phyloP scores from a whole-genome alignment of 192 early-diverging fungal species.

The Coemansia sp. region DNA sequence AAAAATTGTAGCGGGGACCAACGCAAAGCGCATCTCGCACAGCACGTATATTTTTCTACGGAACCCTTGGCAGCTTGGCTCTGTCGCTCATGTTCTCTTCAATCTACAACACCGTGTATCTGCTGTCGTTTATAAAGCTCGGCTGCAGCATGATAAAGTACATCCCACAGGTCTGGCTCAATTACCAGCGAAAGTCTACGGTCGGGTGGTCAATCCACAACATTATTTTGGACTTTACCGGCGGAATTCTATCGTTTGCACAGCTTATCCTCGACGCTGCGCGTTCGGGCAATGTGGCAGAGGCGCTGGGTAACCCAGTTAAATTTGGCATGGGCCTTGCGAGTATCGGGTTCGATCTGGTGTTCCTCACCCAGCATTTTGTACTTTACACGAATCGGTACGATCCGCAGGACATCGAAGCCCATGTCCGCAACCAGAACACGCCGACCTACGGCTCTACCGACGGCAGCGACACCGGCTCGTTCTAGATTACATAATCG shows the following conservation, averaged over 20 bases:
- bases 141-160: constrained; percentile 78
- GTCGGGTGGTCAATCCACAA: constrained; percentile 89
- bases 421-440: constrained; percentile 5
- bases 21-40: constrained; percentile 19
- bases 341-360: constrained; percentile 76
- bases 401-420: constrained; percentile 20
- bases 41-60: constrained; percentile 13
- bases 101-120: constrained; percentile 65
- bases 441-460: constrained; percentile 24
- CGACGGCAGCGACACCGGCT: constrained; percentile 3
- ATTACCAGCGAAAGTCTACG: constrained; percentile 72
- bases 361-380: constrained; percentile 85
- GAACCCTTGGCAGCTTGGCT: constrained; percentile 6
- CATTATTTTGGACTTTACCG: constrained; percentile 84
- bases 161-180: constrained; percentile 70
- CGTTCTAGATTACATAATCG: background rate
- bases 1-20: constrained; percentile 9
- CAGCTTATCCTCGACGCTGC: constrained; percentile 78
- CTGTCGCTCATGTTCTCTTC: constrained; percentile 8
- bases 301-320: constrained; percentile 61
- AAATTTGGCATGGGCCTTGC: constrained; percentile 78
- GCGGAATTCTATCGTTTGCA: constrained; percentile 70
- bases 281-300: constrained; percentile 49
- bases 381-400: constrained; percentile 58
- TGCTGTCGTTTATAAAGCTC: constrained; percentile 76